Percentiles rank a stretch among this genome's conserved stretches.
phyloP scores from a whole-genome alignment of 2,329 filamentous ascomycete species.

The Chaetomium strumarium region DNA sequence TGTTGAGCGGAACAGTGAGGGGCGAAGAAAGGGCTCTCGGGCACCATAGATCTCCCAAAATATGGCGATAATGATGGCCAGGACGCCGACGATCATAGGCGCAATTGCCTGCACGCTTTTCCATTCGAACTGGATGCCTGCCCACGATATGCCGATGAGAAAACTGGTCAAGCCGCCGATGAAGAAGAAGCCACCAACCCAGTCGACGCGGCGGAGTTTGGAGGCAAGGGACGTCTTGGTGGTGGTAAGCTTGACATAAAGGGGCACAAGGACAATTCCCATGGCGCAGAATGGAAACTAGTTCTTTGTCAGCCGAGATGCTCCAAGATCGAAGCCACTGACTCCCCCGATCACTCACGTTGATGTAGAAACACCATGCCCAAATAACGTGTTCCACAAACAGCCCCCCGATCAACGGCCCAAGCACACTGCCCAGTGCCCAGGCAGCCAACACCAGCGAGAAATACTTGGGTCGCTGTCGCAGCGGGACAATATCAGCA shows the following conservation, averaged over 20 bases:
- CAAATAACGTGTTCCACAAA: conserved; percentile 35
- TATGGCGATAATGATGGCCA: conserved; percentile 34
- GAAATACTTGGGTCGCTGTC: conserved; percentile 38
- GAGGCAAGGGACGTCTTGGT: conserved; percentile 28
- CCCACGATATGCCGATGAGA: conserved; percentile 44
- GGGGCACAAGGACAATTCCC: conserved; percentile 35
- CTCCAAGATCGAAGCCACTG: background rate
- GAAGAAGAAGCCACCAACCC: conserved; percentile 40
- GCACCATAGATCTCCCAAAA: conserved; percentile 34
- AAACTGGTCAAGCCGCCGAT: conserved; percentile 38
- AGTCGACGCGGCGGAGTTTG: conserved; percentile 39
- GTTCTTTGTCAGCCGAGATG: too few relatives aligned
- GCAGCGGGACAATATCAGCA: conserved; percentile 38
- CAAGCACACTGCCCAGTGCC: conserved; percentile 37
- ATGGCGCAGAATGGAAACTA: conserved; percentile 38
- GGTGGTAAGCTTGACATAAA: conserved; percentile 37
- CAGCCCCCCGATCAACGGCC: conserved; percentile 35
- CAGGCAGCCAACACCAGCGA: conserved; percentile 34
- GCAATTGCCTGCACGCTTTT: conserved; percentile 34
- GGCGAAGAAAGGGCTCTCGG: conserved; percentile 30
- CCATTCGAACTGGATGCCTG: conserved; percentile 41
- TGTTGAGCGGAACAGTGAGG: conserved; percentile 27
- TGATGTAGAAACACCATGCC: conserved; percentile 45
- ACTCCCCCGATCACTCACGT: conserved; percentile 21
- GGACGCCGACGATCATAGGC: conserved; percentile 39